A percentile compares a stretch with the other conserved stretches of the same genome.
Evolutionary conservation across 768 basidiomycete species (phyloP).

Genomic region (Boletus fagicola): DNA sequence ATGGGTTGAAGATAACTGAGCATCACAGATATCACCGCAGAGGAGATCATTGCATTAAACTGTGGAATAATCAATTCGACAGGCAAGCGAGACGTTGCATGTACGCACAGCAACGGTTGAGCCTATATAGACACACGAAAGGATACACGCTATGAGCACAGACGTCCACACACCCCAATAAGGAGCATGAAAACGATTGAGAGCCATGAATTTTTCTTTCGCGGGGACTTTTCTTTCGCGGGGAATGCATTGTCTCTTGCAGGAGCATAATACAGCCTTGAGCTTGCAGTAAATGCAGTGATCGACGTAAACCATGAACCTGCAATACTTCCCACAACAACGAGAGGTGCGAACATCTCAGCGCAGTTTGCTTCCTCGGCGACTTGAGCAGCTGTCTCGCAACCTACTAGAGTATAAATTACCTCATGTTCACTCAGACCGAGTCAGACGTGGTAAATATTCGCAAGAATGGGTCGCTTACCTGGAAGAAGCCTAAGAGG

Average conservation of each 20-base stretch:
- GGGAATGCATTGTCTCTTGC: constrained; percentile 55
- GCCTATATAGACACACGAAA: constrained; percentile 59
- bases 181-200: constrained; percentile 54
- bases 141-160: constrained; percentile 50
- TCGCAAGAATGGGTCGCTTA: neutral
- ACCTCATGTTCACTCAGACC: constrained; percentile 37
- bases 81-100: neutral
- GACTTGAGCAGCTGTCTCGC: constrained; percentile 63
- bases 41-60: constrained; percentile 58
- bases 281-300: constrained; percentile 59
- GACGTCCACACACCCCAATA: constrained; percentile 56
- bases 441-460: neutral
- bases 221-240: constrained; percentile 43
- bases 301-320: constrained; percentile 34
- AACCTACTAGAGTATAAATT: constrained; percentile 60
- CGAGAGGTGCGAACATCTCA: too few species aligned
- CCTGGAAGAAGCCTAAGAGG: constrained; percentile 49
- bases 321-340: too few species aligned
- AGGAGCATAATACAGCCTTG: constrained; percentile 54
- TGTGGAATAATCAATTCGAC: constrained; percentile 7
- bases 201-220: constrained; percentile 45
- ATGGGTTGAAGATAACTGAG: constrained; percentile 58
- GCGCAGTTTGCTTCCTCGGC: constrained; percentile 59
- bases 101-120: constrained; percentile 50
- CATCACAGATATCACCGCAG: constrained; percentile 57